Evolutionary conservation across 1,284 basidiomycete genomes (phyloP).

Genomic region (Sanghuangporus baumii): DNA sequence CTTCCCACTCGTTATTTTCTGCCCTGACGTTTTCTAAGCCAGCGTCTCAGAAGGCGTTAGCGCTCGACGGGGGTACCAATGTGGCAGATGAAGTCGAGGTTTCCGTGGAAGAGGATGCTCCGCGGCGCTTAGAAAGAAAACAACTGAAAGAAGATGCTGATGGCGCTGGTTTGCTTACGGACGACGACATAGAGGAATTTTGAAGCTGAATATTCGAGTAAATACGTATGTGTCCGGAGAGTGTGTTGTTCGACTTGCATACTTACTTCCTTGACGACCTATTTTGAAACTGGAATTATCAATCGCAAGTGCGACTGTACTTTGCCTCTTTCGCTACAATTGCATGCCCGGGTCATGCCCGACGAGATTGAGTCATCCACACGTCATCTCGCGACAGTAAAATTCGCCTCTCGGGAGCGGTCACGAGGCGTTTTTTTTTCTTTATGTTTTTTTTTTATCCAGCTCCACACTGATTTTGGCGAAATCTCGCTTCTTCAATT

Average conservation of each 20-base stretch:
- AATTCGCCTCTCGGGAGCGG: not conserved
- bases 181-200: constrained; percentile 64
- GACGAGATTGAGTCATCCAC: not conserved
- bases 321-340: not conserved
- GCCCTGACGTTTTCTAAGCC: not conserved
- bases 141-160: not conserved
- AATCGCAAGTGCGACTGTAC: not conserved
- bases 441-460: not conserved
- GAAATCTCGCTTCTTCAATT: not conserved
- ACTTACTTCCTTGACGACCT: not conserved
- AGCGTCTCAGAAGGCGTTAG: not conserved
- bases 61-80: constrained; percentile 1
- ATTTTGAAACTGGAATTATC: not conserved
- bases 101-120: not conserved
- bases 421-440: not conserved
- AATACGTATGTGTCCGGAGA: not conserved
- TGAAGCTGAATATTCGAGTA: constrained; percentile 14
- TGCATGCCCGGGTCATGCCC: not conserved
- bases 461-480: not conserved
- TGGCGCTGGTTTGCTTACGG: constrained; percentile 57
- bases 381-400: not conserved
- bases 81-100: not conserved
- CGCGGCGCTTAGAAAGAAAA: constrained; percentile 16
- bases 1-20: constrained; percentile 14
- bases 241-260: not conserved